Percentiles rank a stretch among this genome's conserved stretches.
These are phyloP conservation scores for Ascochyta pisi DNA, from an alignment of 2,329 filamentous ascomycete species.

Conservation along the genomic window DNA sequence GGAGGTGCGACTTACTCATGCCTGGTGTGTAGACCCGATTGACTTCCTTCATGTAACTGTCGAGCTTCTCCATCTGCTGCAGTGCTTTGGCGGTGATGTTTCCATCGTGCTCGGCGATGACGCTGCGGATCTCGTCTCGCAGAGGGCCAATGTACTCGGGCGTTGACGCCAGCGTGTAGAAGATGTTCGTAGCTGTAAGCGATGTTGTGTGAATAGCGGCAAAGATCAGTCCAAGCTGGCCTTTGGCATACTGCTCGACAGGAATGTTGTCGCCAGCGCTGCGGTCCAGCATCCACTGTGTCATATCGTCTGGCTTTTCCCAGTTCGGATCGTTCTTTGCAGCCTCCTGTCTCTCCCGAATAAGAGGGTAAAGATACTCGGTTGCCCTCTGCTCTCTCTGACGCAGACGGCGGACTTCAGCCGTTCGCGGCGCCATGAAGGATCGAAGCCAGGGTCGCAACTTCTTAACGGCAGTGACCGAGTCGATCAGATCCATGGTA, in stretches of 20 bases:
- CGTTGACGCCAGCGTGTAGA: constrained; percentile 40
- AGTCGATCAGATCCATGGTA: constrained; percentile 41
- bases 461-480: constrained; percentile 36
- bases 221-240: constrained; percentile 38
- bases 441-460: constrained; percentile 35
- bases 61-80: constrained; percentile 46
- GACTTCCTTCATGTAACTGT: constrained; percentile 48
- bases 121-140: constrained; percentile 50
- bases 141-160: constrained; percentile 54
- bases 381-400: constrained; percentile 23
- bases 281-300: constrained; percentile 48
- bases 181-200: constrained; percentile 33
- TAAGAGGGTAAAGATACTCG: constrained; percentile 33
- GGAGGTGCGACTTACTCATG: constrained; percentile 26
- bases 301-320: constrained; percentile 46
- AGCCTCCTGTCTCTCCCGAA: constrained; percentile 31
- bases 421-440: constrained; percentile 33
- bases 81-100: constrained; percentile 38
- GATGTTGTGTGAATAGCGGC: constrained; percentile 44
- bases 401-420: constrained; percentile 31
- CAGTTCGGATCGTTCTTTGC: constrained; percentile 37
- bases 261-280: constrained; percentile 16
- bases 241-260: constrained; percentile 4
- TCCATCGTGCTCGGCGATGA: constrained; percentile 46
- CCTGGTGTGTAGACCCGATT: constrained; percentile 35